These are phyloP conservation scores for Thalassiosira livingstoniorum DNA, from an alignment of 352 stramenopile species.

Conservation along the genomic window DNA sequence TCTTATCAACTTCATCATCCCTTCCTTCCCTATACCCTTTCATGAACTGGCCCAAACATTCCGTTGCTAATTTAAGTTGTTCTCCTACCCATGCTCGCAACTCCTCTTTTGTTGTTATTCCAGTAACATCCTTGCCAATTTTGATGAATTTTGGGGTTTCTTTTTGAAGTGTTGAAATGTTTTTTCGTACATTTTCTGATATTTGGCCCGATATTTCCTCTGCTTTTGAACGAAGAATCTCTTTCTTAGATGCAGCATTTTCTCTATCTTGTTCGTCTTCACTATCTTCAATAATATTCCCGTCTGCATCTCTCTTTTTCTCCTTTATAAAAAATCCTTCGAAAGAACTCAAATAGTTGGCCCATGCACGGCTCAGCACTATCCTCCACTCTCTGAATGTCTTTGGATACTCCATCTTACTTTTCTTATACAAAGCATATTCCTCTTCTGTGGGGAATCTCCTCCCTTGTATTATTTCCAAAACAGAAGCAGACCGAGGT, in stretches of 20 bases:
- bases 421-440: too few species aligned
- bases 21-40: slow-evolving; percentile 77
- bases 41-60: slow-evolving; percentile 80
- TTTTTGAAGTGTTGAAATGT: slow-evolving; percentile 59
- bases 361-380: slow-evolving; percentile 30
- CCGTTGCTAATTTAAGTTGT: slow-evolving; percentile 71
- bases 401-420: slow-evolving; percentile 42
- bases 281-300: slow-evolving; percentile 42
- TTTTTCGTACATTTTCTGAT: slow-evolving; percentile 69
- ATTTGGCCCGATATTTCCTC: slow-evolving; percentile 44
- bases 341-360: slow-evolving; percentile 43
- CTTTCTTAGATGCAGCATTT: slow-evolving; percentile 1
- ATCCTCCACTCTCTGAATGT: slow-evolving; percentile 44
- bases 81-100: slow-evolving; percentile 60
- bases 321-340: slow-evolving; percentile 46
- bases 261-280: slow-evolving; percentile 13
- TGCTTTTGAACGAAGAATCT: slow-evolving; percentile 25
- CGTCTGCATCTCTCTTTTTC: slow-evolving; percentile 42
- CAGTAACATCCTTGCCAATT: slow-evolving; percentile 69
- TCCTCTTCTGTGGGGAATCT: too few species aligned
- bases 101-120: slow-evolving; percentile 71
- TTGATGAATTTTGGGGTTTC: slow-evolving; percentile 57
- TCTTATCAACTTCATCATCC: slow-evolving; percentile 82
- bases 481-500: too few species aligned
- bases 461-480: too few species aligned